phyloP scores from a whole-genome alignment of 176 grass and related monocot species.

The Coix lacrymajobi region DNA sequence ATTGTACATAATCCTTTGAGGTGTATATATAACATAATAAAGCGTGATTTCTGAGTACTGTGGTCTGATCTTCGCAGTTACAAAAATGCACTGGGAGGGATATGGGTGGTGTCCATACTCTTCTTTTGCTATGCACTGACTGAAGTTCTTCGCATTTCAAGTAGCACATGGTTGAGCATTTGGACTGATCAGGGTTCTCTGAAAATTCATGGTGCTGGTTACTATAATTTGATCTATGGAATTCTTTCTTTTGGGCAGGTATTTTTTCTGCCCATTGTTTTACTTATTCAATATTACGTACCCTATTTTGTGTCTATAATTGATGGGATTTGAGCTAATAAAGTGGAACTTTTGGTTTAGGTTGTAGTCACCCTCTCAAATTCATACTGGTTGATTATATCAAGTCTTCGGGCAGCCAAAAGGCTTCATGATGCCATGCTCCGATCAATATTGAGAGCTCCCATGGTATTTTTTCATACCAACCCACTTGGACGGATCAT shows the following conservation, averaged over 20 bases:
- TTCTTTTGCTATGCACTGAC: constrained; percentile 74
- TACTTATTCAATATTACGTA: background rate
- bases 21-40: background rate
- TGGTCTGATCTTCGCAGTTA: constrained; percentile 58
- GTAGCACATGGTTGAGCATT: constrained; percentile 94
- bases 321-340: constrained; percentile 6
- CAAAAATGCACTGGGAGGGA: constrained; percentile 89
- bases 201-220: constrained; percentile 63
- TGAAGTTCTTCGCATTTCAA: constrained; percentile 89
- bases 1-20: background rate
- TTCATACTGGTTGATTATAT: constrained; percentile 83
- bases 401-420: constrained; percentile 83
- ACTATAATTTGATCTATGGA: constrained; percentile 90
- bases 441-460: constrained; percentile 91
- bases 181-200: constrained; percentile 91
- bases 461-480: constrained; percentile 98
- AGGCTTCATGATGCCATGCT: constrained; percentile 93
- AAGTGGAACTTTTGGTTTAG: constrained; percentile 32
- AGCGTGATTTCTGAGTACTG: constrained; percentile 16
- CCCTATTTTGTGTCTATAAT: background rate
- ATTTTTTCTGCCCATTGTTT: constrained; percentile 12
- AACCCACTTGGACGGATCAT: constrained; percentile 99
- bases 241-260: constrained; percentile 89
- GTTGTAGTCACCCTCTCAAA: constrained; percentile 75
- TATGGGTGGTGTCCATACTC: constrained; percentile 77